These are phyloP conservation scores for Aspergillus baeticus DNA, from an alignment of 495 filamentous ascomycete species.

Conservation along the genomic window DNA sequence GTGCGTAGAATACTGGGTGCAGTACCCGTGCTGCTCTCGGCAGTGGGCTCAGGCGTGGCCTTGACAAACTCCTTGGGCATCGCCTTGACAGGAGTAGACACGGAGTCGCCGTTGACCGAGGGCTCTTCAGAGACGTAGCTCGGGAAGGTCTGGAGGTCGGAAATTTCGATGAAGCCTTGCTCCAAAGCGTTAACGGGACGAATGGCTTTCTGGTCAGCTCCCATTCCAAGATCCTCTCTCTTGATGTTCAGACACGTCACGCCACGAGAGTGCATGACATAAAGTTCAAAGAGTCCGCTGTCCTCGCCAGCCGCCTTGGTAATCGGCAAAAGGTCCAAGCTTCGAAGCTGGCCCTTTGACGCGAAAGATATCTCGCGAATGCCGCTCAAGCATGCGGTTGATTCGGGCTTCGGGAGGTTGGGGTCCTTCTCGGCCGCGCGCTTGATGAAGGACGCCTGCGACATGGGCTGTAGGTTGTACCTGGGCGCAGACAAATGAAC, in stretches of 20 bases:
- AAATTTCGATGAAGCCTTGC: conserved; percentile 56
- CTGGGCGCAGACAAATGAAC: conserved; percentile 89
- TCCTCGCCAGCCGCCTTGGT: conserved; percentile 50
- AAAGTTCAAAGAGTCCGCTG: conserved; percentile 80
- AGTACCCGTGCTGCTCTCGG: conserved; percentile 30
- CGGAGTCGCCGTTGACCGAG: conserved; percentile 49
- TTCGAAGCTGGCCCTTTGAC: conserved; percentile 84
- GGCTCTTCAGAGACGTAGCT: conserved; percentile 45
- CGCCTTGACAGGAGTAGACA: conserved; percentile 33
- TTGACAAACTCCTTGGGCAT: conserved; percentile 36
- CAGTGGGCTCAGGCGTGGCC: conserved; percentile 32
- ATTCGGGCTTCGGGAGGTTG: conserved; percentile 76
- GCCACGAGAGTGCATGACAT: conserved; percentile 95
- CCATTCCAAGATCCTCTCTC: conserved; percentile 87
- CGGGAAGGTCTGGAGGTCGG: conserved; percentile 47
- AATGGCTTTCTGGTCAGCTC: conserved; percentile 78
- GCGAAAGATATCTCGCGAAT: conserved; percentile 91
- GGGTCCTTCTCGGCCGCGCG: conserved; percentile 70
- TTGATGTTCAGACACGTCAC: conserved; percentile 83
- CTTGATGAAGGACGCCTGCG: conserved; percentile 82
- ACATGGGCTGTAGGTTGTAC: conserved; percentile 75
- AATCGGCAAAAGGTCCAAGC: conserved; percentile 77
- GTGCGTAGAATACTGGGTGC: conserved; percentile 33
- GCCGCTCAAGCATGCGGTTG: conserved; percentile 94
- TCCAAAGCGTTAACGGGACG: conserved; percentile 70